Conservation (phyloP, 1,284 basidiomycete species). For the Fistulinella cinereoalba region DNA sequence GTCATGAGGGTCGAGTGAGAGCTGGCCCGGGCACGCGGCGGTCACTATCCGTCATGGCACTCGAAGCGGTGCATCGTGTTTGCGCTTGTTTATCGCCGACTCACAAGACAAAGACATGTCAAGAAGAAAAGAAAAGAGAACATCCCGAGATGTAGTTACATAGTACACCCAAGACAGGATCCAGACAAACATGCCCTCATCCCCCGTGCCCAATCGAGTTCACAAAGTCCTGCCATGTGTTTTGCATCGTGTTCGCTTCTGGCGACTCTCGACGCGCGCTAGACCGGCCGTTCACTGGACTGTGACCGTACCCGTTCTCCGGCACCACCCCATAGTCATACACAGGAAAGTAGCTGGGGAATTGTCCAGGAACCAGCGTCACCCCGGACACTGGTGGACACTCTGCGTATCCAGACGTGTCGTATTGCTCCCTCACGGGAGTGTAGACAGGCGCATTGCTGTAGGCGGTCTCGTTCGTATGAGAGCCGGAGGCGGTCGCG, state of each 20-base stretch:
- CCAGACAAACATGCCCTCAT: conserved; percentile 1
- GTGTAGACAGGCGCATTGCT: conserved; percentile 24
- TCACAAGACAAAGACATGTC: neutral
- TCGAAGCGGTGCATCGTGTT: conserved; percentile 15
- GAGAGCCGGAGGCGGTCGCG: conserved; percentile 28
- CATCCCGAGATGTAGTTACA: conserved; percentile 10
- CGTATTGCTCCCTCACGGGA: conserved; percentile 29
- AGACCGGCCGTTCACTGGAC: conserved; percentile 35
- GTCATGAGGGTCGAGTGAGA: conserved; percentile 39
- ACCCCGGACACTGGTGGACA: conserved; percentile 29
- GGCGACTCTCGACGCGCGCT: conserved; percentile 46
- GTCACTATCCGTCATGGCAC: conserved; percentile 2
- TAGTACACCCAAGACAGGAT: neutral
- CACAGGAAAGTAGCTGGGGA: conserved; percentile 73
- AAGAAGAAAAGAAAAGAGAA: conserved; percentile 21
- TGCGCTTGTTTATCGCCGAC: conserved; percentile 19
- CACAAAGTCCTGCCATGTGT: conserved; percentile 61
- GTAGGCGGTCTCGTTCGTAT: conserved; percentile 24
- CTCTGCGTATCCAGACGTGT: conserved; percentile 25
- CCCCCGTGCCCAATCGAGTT: conserved; percentile 24
- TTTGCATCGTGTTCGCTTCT: conserved; percentile 52
- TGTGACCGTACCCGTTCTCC: conserved; percentile 36
- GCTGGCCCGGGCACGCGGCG: neutral
- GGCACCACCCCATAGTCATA: conserved; percentile 60
- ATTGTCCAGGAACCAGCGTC: conserved; percentile 36